Evolutionary conservation across 805 yeast species (phyloP), one percentile per base, ranked within the genome.

Genomic region (Metschnikowia hibisci): DNA sequence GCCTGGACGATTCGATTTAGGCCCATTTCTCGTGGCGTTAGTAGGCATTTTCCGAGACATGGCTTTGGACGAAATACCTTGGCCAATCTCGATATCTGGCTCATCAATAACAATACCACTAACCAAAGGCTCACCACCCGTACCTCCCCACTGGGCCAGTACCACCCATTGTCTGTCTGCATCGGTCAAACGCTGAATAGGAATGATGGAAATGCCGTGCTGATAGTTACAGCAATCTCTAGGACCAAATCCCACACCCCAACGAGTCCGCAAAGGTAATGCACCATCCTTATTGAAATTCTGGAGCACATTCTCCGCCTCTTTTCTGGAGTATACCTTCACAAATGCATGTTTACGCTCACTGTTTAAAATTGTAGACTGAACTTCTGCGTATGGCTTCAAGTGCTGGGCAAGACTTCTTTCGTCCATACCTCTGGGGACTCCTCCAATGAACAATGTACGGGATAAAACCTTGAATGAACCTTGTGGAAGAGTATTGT

Each of bases 181-280:
- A 46, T 93, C 99, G 0, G 99, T 93, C 53, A 93, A 74, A 56
- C 96, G 78, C 46, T 78, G 78, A 39, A 93, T 68, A 12, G 98
- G 96, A 48, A 93, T 88, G 29, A 89, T 78, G 47, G 96, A 84
- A 30, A 83, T 75, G 48, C 99, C 99, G 45, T 83, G 83, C 58
- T 83, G 90, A 65, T 93, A 93, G 65, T 93, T 95, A 63, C 96
- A 87, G 71, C 98, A 91, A 63, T 93, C 98, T 70, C 99, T 81
- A 42, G 99, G 99, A 4, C 99, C 99, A 59, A 86, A 93, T 1
- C 99, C 99, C 49, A 93, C 98, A 53, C 98, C 99, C 99, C 99
- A 93, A 61, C 96, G 78, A 4, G 95, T 87, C 66, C 98, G 79
- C 53, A 93, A 71, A 53, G 79, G 69, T 60, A 70, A 67, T 8